Conservation (phyloP, 139 green algal species). For the Chlorella ohadii region DNA sequence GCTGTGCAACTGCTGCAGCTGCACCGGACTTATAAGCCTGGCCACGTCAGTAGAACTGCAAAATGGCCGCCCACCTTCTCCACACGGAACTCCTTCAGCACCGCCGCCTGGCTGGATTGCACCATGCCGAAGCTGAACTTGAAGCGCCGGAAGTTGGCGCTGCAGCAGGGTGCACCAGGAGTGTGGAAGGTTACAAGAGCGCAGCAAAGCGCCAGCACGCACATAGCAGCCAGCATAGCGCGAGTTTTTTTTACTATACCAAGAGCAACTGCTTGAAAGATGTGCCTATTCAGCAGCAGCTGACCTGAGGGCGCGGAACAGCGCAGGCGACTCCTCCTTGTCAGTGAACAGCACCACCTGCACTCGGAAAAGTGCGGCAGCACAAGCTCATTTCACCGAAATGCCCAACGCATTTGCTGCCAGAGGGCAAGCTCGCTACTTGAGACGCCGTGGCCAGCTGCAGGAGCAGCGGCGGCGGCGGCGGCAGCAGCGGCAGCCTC, state of each 20-base stretch:
- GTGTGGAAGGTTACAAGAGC: background rate
- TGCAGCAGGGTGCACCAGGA: background rate
- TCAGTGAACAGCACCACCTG: conserved; percentile 63
- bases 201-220: too few relatives aligned
- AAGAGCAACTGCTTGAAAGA: too few relatives aligned
- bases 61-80: too few relatives aligned
- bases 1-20: too few relatives aligned
- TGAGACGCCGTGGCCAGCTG: too few relatives aligned
- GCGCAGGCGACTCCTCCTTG: conserved; percentile 53
- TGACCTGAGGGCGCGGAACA: conserved; percentile 48
- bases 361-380: background rate
- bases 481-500: background rate
- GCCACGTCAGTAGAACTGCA: too few relatives aligned
- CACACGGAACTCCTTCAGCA: conserved; percentile 44
- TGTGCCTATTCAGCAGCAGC: background rate
- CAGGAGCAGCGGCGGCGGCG: background rate
- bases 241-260: too few relatives aligned
- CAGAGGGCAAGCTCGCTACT: too few relatives aligned
- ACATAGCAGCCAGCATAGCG: too few relatives aligned
- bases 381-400: too few relatives aligned
- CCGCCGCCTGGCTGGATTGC: conserved; percentile 6
- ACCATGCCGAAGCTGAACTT: conserved; percentile 49
- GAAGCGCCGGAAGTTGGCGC: conserved; percentile 34
- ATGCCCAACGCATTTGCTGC: too few relatives aligned
- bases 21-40: too few relatives aligned